Evolutionary conservation across 169 alveolate species (phyloP), one percentile per base, ranked within the genome.

Genomic region (Sarcocystis neurona): DNA sequence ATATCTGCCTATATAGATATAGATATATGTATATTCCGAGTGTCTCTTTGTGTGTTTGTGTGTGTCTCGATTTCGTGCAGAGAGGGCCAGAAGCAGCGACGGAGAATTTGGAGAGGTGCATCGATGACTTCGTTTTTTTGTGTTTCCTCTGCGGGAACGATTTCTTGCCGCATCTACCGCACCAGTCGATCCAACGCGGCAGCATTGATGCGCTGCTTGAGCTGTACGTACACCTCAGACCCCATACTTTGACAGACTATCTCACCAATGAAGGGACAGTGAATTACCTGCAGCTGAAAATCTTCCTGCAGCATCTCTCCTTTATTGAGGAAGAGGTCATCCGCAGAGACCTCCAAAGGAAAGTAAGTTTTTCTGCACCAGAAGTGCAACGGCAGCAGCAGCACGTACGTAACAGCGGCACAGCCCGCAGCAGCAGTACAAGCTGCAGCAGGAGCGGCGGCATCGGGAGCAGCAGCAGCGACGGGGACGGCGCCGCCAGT

Each of bases 101-200:
- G 68, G 30, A 95, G 90, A 98, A 97, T 94, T 89, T 98, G 80
- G 99, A 98, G 93, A 93, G 99, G 74, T 95, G 98, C 60, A 95
- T 98, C 44, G 99, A 98, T 91, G 99, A 98, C 93, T 97, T 98
- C 91, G 97, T 98, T 4, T 97, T 98, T 85, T 94, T 98, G 90
- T 98, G 99, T 56, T 75, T 90, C 48, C 75, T 85, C 8, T 48
- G 98, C 63, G 99, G 99, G 47, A 98, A 98, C 93, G 99, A 98
- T 90, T 98, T 98, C 90, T 92, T 98, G 56, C 99, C 99, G 1
- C 98, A 97, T 87, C 92, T 98, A 78, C 99, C 99, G 39, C 96
- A 98, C 50, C 95, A 98, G 32, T 96, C 30, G 98, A 96, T 47
- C 96, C 97, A 89, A 89, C 96, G 90, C 96, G 90, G 90, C 43